phyloP scores from a whole-genome alignment of 2,329 filamentous ascomycete genomes.

The Claviceps arundinis region DNA sequence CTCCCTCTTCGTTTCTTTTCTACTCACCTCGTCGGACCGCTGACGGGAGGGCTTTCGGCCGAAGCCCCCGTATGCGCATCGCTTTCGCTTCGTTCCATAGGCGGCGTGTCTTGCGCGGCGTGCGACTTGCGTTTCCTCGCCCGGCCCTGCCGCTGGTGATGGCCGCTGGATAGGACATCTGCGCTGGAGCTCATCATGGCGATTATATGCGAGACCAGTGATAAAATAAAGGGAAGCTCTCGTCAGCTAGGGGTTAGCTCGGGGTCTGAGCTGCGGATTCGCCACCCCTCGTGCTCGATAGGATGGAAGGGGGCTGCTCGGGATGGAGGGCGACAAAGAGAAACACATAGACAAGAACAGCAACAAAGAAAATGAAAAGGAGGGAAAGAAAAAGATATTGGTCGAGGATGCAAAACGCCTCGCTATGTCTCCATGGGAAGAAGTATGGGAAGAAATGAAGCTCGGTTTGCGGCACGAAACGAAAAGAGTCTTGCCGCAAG shows the following conservation, averaged over 20 bases:
- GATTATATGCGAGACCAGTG: neutral
- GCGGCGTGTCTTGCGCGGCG: slow-evolving; percentile 29
- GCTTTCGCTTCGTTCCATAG: slow-evolving; percentile 20
- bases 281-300: no score
- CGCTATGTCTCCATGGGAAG: no score
- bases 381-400: neutral
- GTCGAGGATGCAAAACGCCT: neutral
- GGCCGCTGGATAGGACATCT: slow-evolving; percentile 15
- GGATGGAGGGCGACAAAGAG: neutral
- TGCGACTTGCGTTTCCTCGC: slow-evolving; percentile 38
- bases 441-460: no score
- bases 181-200: slow-evolving; percentile 16
- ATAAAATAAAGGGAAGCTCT: neutral
- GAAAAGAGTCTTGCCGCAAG: neutral
- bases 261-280: no score
- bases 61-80: slow-evolving; percentile 20
- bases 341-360: neutral
- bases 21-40: slow-evolving; percentile 32
- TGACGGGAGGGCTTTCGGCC: slow-evolving; percentile 22
- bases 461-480: neutral
- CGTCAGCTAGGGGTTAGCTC: no score
- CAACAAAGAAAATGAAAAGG: neutral
- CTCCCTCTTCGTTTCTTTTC: neutral
- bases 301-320: neutral
- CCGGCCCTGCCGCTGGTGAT: slow-evolving; percentile 29